Percentiles rank a stretch among this genome's conserved stretches.
Evolutionary conservation across 1,284 basidiomycete genomes (phyloP).

Genomic region (Cutaneotrichosporon cavernicola): DNA sequence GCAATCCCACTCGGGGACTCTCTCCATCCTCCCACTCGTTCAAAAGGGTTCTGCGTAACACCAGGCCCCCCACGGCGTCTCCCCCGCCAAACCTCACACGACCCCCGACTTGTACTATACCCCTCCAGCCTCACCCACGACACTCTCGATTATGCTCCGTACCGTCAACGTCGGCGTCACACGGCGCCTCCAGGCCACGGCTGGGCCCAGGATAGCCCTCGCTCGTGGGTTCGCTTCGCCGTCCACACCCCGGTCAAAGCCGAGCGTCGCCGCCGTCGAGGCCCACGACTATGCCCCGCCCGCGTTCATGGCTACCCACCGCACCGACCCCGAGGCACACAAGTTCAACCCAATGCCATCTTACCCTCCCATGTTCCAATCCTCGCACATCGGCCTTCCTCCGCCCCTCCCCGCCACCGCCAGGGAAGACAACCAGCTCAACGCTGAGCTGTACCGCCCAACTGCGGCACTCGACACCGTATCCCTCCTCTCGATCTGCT

Average conservation of each 20-base stretch:
- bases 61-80: neutral
- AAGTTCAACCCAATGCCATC: constrained; percentile 16
- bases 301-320: constrained; percentile 9
- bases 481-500: constrained; percentile 50
- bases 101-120: constrained; percentile 5
- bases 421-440: constrained; percentile 21
- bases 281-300: constrained; percentile 16
- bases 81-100: constrained; percentile 3
- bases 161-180: constrained; percentile 18
- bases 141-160: constrained; percentile 21
- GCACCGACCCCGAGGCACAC: constrained; percentile 19
- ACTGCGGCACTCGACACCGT: constrained; percentile 45
- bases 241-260: constrained; percentile 16
- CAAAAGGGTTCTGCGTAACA: constrained; percentile 1
- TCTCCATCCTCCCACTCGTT: neutral
- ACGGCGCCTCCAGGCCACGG: constrained; percentile 10
- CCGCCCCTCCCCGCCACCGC: constrained; percentile 37
- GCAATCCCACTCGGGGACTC: constrained; percentile 1
- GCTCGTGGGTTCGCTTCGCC: constrained; percentile 16
- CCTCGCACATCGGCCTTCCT: constrained; percentile 24
- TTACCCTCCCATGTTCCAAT: neutral
- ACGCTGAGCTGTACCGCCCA: constrained; percentile 41
- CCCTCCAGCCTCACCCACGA: neutral
- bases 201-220: neutral
- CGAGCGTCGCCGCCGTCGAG: constrained; percentile 5